Conservation (phyloP, 2,329 filamentous ascomycete species). For the Fusarium xylarioides region DNA sequence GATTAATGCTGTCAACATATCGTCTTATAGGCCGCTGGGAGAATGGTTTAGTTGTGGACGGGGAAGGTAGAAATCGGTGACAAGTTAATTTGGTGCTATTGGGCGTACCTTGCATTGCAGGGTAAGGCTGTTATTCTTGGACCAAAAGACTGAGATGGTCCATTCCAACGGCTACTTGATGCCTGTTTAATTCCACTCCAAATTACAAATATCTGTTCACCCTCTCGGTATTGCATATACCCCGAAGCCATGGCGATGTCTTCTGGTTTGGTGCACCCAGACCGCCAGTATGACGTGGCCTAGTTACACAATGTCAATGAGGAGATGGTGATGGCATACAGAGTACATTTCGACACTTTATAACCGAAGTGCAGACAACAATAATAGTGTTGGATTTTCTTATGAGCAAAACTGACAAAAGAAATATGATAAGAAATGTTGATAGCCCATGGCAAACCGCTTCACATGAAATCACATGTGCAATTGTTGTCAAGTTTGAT, state of each 20-base stretch:
- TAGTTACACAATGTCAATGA: not conserved
- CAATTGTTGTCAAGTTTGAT: not conserved
- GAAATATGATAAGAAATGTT: not conserved
- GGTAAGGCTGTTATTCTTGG: not conserved
- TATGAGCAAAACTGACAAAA: no score
- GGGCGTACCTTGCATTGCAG: not conserved
- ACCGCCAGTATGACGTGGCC: not conserved
- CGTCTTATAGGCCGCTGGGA: no score
- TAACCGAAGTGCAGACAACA: not conserved
- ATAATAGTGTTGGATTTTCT: accelerated
- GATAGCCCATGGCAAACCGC: not conserved
- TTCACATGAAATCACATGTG: not conserved
- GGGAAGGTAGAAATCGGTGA: no score
- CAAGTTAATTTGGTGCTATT: not conserved
- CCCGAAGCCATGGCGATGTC: accelerated
- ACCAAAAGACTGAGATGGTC: not conserved
- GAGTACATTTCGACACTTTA: not conserved
- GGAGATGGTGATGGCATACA: accelerated
- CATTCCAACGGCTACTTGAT: no score
- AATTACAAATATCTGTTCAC: accelerated
- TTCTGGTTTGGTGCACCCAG: not conserved
- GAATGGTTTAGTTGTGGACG: not conserved
- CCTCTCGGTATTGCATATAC: accelerated
- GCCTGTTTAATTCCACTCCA: accelerated
- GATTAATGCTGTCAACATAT: accelerated